phyloP scores from a whole-genome alignment of 2,329 filamentous ascomycete species.

The Coniochaeta sp. region DNA sequence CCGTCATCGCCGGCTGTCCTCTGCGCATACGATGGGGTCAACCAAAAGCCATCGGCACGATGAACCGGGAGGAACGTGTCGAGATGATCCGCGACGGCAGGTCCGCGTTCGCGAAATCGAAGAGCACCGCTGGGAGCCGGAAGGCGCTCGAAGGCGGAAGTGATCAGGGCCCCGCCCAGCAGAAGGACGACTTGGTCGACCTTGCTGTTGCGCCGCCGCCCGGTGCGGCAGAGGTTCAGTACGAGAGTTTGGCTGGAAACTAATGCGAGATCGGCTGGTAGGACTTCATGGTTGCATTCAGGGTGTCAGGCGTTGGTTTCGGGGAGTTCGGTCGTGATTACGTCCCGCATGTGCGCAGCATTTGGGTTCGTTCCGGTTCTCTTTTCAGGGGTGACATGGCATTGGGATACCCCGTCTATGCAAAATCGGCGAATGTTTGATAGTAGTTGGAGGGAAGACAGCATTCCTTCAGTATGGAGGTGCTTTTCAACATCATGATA shows the following conservation, averaged over 20 bases:
- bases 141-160: constrained; percentile 22
- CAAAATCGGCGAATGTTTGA: neutral
- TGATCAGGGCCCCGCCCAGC: constrained; percentile 18
- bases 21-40: constrained; percentile 87
- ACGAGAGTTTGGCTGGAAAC: constrained; percentile 73
- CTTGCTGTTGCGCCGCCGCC: constrained; percentile 67
- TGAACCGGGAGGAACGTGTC: constrained; percentile 79
- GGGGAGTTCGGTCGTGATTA: neutral
- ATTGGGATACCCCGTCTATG: neutral
- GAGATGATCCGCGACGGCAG: constrained; percentile 76
- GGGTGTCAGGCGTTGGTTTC: constrained; percentile 12
- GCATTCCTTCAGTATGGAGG: neutral
- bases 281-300: constrained; percentile 1
- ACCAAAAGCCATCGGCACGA: constrained; percentile 83
- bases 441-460: neutral
- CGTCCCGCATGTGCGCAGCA: no score
- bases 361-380: no score
- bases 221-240: constrained; percentile 69
- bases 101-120: constrained; percentile 43
- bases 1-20: constrained; percentile 85
- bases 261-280: neutral
- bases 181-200: constrained; percentile 17
- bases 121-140: constrained; percentile 27
- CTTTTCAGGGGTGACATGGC: neutral
- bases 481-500: neutral